Base-by-base conservation (phyloP, 257 asterid genomes). In the Solanum lycopersicoides region DNA sequence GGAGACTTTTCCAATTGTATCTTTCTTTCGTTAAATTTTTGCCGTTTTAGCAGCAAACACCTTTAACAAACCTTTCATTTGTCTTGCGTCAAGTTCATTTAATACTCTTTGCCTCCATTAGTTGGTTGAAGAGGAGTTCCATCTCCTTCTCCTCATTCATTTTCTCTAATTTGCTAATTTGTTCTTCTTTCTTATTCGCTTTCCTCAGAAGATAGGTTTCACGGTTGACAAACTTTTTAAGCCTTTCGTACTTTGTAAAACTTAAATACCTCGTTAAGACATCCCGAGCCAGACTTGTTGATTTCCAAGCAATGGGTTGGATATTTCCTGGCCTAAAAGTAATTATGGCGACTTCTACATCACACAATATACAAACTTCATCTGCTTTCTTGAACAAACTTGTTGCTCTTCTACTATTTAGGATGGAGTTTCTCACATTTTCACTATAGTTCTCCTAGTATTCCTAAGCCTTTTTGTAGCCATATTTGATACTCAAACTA, bases 291-390 rank as follows among this genome's bases (percentile, higher is more conserved):
- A 12, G 11, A 0, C 88, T 91, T 34, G 79, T 86, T 30, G 90
- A 84, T 84, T 93, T 91, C 94, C 95, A 93, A 60, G 86, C 23
- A 18, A 88, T 89, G 1, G 90, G 18, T 45, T 65, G 59, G 30
- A 87, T 90, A 59, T 87, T 87, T 90, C 2, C 35, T 5, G 83
- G 91, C 45, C 15, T 63, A 39, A 53, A 87, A 59, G 91, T 71
- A 45, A 92, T 66, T 35, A 92, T 80, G n/a, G 39, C 76, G 42
- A 91, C 68, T 73, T 88, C 91, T 68, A 88, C 73, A 5, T 87
- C 89, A 34, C 94, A 93, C 85, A 92, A 41, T 73, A 89, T 41
- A 15, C 93, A 92, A 47, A 93, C 72, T 88, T 93, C 95, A 2
- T 83, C 5, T 12, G 93, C 92, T 86, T 92, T 91, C 82, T 90